Evolutionary conservation across 2,329 filamentous ascomycete genomes (phyloP).

Genomic region (Cercospora brassicicola): DNA sequence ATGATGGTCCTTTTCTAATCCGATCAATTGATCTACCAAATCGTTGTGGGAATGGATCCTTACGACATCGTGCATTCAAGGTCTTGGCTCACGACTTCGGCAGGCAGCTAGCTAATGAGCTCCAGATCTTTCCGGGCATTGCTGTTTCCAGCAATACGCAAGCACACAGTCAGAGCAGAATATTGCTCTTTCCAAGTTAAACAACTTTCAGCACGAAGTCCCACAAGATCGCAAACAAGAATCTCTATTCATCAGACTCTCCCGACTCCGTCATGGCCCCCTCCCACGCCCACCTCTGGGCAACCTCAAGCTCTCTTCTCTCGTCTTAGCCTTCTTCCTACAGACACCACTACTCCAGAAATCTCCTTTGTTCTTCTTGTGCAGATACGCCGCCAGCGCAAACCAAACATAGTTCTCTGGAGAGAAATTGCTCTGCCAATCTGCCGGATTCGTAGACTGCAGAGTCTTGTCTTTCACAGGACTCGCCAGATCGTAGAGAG

Average conservation of each 20-base stretch:
- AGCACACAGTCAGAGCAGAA: too few relatives aligned
- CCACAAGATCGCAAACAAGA: too few relatives aligned
- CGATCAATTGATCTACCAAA: background rate
- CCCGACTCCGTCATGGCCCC: background rate
- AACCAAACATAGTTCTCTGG: constrained; percentile 18
- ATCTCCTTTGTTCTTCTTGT: constrained; percentile 6
- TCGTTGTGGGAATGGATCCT: background rate
- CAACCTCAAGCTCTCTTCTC: constrained; percentile 2
- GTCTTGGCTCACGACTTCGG: background rate
- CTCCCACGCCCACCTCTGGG: background rate
- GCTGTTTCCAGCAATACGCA: too few relatives aligned
- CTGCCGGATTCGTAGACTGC: background rate
- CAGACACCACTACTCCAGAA: constrained; percentile 11
- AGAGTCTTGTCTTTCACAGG: background rate
- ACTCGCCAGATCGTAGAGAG: background rate
- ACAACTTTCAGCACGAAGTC: too few relatives aligned
- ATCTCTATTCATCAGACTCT: too few relatives aligned
- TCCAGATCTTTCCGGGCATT: too few relatives aligned
- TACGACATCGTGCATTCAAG: background rate
- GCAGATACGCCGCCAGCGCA: constrained; percentile 9
- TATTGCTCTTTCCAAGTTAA: too few relatives aligned
- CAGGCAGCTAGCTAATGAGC: background rate
- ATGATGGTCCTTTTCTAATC: background rate
- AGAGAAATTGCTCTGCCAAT: background rate
- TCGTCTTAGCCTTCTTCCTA: constrained; percentile 6